Base-by-base conservation (phyloP, 441 rosid species). In the Jatropha multifida region DNA sequence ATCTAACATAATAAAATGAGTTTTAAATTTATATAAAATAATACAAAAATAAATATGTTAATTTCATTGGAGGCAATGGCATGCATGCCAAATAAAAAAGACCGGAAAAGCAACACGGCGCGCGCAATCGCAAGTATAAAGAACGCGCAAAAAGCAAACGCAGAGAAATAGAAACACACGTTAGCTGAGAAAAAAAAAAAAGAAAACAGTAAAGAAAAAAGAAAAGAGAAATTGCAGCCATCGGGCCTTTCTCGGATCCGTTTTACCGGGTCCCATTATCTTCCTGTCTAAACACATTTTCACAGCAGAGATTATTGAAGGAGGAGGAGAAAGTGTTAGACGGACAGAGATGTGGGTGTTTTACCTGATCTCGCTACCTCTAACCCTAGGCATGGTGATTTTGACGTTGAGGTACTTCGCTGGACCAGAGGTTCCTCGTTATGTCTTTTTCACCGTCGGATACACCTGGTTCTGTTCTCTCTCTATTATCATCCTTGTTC, bases 391-490 rank as follows among this genome's bases (percentile, higher is more conserved):
- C 80, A 88, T 94, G 97, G 97, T 91, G 42, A 74, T 96, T 17
- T 78, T 87, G 70, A 96, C 98, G 58, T 78, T 90, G 72, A 86
- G 86, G 63, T 94, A 94, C 90, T 96, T 96, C 83, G 94, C 97
- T 61, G 96, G 97, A 3, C 99, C 97, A 15, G 94, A 89, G 76
- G 92, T 91, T 54, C 99, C 97, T 77, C 94, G 97, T 23, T 96
- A 96, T 78, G 97, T 92, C 55, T 82, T 88, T 10, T 79, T 91
- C 85, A 92, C 99, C 84, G 98, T 96, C 73, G 97, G 92, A 4
- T 96, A 96, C 90, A 82, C 98, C 81, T 94, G 99, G 98, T 92
- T 94, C 83, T 96, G 98, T 82, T 92, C 99, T 76, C 91, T 94
- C 81, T 89, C 98, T 80, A 87, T 94, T 81, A 94, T 96, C 85